These are phyloP conservation scores for Roridomyces roridus DNA, from an alignment of 768 basidiomycete species.

Conservation along the genomic window DNA sequence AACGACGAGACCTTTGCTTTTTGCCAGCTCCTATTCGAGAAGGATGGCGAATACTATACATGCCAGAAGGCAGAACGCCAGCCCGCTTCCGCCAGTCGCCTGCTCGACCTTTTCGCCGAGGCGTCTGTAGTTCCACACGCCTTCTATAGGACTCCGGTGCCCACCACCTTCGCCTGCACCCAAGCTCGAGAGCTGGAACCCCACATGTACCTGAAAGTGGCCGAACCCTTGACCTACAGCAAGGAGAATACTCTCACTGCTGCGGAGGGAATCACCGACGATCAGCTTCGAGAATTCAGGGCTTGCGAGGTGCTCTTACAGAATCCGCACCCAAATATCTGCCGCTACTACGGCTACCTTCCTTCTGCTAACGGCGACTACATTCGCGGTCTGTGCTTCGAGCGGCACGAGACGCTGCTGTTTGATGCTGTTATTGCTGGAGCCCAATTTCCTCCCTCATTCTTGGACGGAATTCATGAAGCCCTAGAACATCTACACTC, in stretches of 20 bases:
- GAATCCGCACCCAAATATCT: conserved; percentile 4
- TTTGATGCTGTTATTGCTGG: background rate
- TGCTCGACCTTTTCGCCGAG: background rate
- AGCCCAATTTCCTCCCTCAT: background rate
- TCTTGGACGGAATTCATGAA: background rate
- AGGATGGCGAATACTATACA: background rate
- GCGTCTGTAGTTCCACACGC: background rate
- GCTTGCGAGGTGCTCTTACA: background rate
- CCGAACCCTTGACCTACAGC: background rate
- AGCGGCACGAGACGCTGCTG: background rate
- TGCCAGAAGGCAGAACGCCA: background rate
- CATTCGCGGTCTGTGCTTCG: conserved; percentile 5
- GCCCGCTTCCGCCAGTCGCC: background rate
- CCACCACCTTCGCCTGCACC: background rate
- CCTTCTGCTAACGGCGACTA: background rate
- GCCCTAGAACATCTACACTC: background rate
- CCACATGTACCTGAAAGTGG: background rate
- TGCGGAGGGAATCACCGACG: background rate
- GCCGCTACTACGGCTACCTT: conserved; percentile 3
- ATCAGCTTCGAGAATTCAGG: background rate
- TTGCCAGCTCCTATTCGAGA: background rate
- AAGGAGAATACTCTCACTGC: background rate
- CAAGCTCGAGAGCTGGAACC: background rate
- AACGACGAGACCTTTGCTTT: background rate
- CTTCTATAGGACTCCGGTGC: background rate